These are phyloP conservation scores for Santalum album DNA, from an alignment of 164 flowering plant species.

Conservation along the genomic window DNA sequence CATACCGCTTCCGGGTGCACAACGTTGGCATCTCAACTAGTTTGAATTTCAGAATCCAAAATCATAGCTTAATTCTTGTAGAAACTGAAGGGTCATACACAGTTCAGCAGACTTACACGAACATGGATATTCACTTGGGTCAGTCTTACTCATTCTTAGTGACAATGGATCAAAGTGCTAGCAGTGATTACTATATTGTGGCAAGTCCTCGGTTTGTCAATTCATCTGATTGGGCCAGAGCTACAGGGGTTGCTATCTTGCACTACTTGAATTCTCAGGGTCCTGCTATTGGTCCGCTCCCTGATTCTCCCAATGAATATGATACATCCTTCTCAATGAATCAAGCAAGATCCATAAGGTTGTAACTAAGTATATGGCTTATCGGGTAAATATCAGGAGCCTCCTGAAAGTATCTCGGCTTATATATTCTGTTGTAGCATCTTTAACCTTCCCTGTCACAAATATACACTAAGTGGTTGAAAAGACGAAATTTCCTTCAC, in stretches of 20 bases:
- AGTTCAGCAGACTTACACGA: slow-evolving; percentile 76
- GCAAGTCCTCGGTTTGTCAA: slow-evolving; percentile 77
- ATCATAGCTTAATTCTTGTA: slow-evolving; percentile 78
- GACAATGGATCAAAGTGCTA: slow-evolving; percentile 86
- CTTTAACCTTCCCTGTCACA: not conserved
- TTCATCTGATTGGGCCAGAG: slow-evolving; percentile 37
- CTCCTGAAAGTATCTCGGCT: not conserved
- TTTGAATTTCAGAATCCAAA: slow-evolving; percentile 88
- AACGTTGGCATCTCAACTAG: slow-evolving; percentile 87
- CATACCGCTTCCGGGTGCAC: slow-evolving; percentile 81
- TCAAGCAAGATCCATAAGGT: slow-evolving; percentile 98
- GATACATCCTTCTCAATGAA: slow-evolving; percentile 80
- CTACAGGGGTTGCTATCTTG: slow-evolving; percentile 71
- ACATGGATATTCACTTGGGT: slow-evolving; percentile 95
- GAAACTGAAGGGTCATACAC: slow-evolving; percentile 98
- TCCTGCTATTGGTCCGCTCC: slow-evolving; percentile 88
- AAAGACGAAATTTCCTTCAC: not conserved
- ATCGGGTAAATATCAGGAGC: slow-evolving; percentile 5
- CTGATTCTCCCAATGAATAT: slow-evolving; percentile 61
- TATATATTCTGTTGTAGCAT: not conserved
- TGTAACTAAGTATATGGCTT: slow-evolving; percentile 13
- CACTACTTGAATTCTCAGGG: slow-evolving; percentile 85
- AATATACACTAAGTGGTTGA: not conserved
- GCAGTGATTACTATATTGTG: slow-evolving; percentile 80
- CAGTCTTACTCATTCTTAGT: slow-evolving; percentile 96